Evolutionary conservation across 2,329 filamentous ascomycete species (phyloP), one percentile per base, ranked within the genome.

Genomic region (Whalleya microplaca): DNA sequence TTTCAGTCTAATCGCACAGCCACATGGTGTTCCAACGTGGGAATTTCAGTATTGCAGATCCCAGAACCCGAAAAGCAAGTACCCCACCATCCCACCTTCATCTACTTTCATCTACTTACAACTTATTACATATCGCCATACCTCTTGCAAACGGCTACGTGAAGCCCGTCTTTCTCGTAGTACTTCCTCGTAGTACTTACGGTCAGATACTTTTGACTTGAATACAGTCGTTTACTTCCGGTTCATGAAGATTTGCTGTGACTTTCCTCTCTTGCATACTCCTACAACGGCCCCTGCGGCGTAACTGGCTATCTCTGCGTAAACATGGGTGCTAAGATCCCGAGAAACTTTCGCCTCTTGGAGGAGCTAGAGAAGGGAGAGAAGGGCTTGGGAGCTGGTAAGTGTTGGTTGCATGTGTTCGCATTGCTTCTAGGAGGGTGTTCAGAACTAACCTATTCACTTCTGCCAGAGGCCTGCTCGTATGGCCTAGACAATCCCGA

Each of bases 281-380:
- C 14, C 10, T 37, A 12, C 14, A 12, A 37, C 32, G 10, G 14
- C 8, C 32, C 23, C 42, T 48, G 19, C 27, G 29, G 45, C 43
- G 32, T 14, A 52, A 41, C 7, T 27, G 14, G 48, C 43, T 37
- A 37, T 14, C 4, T 16, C 20, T 46, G 43, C 23, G 48, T 29
- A 20, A 66, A 48, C 21, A 71, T 71, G 67, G 56, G 64, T 41
- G 87, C 90, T 56, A 92, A 96, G 76, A 85, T 99, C 55, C 95
- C 95, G 60, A 86, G 95, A 74, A 98, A 98, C 80, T 99, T 99
- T 75, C 89, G 94, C 72, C 85, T 99, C 65, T 83, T 99, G 55
- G 95, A 97, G 76, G 95, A 99, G 86, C 84, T 99, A 19, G 95
- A 99, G 81, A 98, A 98, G 81, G 95, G 95, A 71, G 95, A 99